Evolutionary conservation across 2,329 filamentous ascomycete species (phyloP), one percentile per base, ranked within the genome.

Genomic region (Fusarium domesticum): DNA sequence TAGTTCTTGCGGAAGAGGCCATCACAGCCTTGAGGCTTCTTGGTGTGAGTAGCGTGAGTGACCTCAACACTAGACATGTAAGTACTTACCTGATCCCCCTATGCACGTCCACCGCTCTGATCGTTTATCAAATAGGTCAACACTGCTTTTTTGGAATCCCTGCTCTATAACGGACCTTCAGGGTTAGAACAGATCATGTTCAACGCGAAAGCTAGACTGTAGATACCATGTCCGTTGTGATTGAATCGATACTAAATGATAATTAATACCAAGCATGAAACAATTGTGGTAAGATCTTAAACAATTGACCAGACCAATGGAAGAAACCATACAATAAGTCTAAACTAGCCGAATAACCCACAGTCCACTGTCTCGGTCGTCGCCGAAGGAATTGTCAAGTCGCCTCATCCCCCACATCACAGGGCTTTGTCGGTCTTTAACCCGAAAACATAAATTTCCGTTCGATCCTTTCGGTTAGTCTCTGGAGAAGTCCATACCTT

Each of bases 1-100:
- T 18, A 50, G 47, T 50, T 35, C 43, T 50, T 10, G 43, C 43
- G 10, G 47, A 47, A 25, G 47, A 50, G 18, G 36, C 47, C 6
- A 35, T 39, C 11, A 47, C 47, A 10, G 36, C 47, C 11, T 43
- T 50, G 47, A 46, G 47, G 18, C 14, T 50, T 5, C 47, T 50
- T 10, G 47, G 47, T 17, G 47, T 35, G n/a, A 33, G 19, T 7
- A 20, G 39, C 19, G 35, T 47, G 7, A 31, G 38, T 17, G 43
- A 50, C 16, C 43, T 50, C 11, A 25, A 19, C 6, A 33, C 43
- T 12, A 17, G 14, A 15, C 47, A 50, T 41, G 47, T 50, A 25
- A 43, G 43, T 45, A 42, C 16, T 12, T n/a, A n/a, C n/a, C n/a
- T n/a, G n/a, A n/a, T n/a, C n/a, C n/a, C n/a, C n/a, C n/a, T n/a